phyloP scores from a whole-genome alignment of 768 basidiomycete species.

The Myochromella boudieri region DNA sequence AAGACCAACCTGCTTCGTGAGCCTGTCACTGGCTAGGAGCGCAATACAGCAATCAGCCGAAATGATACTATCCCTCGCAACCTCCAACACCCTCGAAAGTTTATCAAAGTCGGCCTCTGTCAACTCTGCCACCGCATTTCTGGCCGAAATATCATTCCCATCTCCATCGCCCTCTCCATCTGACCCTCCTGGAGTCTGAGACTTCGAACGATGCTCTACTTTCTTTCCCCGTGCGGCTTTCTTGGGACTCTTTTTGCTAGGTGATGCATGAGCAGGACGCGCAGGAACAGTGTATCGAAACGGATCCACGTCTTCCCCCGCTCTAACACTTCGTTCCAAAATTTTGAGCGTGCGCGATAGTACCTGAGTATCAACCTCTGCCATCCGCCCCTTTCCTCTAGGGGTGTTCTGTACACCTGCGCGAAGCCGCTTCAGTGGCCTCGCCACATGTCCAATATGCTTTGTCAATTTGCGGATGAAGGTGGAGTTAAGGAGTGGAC shows the following conservation, averaged over 20 bases:
- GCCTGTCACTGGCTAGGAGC: slow-evolving; percentile 71
- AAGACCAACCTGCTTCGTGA: slow-evolving; percentile 76
- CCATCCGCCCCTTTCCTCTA: slow-evolving; percentile 54
- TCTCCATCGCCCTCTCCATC: slow-evolving; percentile 34
- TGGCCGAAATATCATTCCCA: slow-evolving; percentile 20
- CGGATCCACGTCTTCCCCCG: slow-evolving; percentile 74
- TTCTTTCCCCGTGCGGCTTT: slow-evolving; percentile 37
- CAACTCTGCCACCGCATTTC: slow-evolving; percentile 23
- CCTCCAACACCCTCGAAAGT: slow-evolving; percentile 51
- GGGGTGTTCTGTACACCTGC: slow-evolving; percentile 44
- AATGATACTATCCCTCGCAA: slow-evolving; percentile 69
- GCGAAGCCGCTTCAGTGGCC: slow-evolving; percentile 69
- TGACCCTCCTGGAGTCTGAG: slow-evolving; percentile 33
- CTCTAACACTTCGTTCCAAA: slow-evolving; percentile 75
- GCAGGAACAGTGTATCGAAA: slow-evolving; percentile 42
- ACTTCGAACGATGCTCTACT: slow-evolving; percentile 41
- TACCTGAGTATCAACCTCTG: slow-evolving; percentile 62
- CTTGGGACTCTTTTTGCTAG: slow-evolving; percentile 51
- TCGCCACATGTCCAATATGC: slow-evolving; percentile 63
- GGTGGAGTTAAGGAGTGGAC: slow-evolving; percentile 58
- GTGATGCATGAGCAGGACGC: slow-evolving; percentile 31
- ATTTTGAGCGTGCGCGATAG: slow-evolving; percentile 72
- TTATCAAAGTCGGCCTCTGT: slow-evolving; percentile 50
- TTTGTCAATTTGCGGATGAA: slow-evolving; percentile 70
- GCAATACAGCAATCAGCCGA: slow-evolving; percentile 86